Conservation (phyloP, 208 protist species). For the Trypanosomatidae sp. region DNA sequence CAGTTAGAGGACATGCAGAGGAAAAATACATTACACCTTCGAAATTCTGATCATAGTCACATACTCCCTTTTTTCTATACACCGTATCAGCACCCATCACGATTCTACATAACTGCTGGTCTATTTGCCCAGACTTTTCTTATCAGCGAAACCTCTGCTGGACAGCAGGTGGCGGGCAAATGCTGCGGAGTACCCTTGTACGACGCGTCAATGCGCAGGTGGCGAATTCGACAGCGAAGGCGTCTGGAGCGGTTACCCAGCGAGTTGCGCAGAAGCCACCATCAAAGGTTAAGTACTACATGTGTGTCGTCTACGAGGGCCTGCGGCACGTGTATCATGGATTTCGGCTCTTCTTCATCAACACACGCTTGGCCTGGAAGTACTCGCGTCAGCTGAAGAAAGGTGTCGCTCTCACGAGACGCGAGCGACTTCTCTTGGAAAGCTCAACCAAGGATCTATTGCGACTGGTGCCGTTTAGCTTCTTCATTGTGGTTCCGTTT, state of each 20-base stretch:
- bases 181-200: slow-evolving; percentile 42
- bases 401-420: slow-evolving; percentile 83
- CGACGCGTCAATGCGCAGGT: slow-evolving; percentile 28
- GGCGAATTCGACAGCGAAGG: slow-evolving; percentile 13
- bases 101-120: not conserved
- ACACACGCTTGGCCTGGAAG: slow-evolving; percentile 86
- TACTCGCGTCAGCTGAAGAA: slow-evolving; percentile 85
- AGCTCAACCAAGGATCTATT: slow-evolving; percentile 94
- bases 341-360: slow-evolving; percentile 89
- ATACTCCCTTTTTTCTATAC: not conserved
- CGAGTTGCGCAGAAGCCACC: slow-evolving; percentile 17
- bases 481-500: slow-evolving; percentile 97
- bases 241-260: slow-evolving; percentile 11
- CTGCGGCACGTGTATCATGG: slow-evolving; percentile 88
- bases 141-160: slow-evolving; percentile 3
- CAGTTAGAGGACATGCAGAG: slow-evolving; percentile 7
- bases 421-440: slow-evolving; percentile 89
- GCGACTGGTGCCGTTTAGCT: slow-evolving; percentile 96
- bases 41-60: slow-evolving; percentile 1
- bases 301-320: slow-evolving; percentile 47
- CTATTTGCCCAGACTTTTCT: not conserved
- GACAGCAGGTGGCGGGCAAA: slow-evolving; percentile 11
- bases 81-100: not conserved
- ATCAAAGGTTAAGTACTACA: slow-evolving; percentile 39
- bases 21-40: slow-evolving; percentile 3